A percentile compares a stretch with the other conserved stretches of the same genome.
These are phyloP conservation scores for Peronospora farinosa DNA, from an alignment of 352 stramenopile species.

Conservation along the genomic window DNA sequence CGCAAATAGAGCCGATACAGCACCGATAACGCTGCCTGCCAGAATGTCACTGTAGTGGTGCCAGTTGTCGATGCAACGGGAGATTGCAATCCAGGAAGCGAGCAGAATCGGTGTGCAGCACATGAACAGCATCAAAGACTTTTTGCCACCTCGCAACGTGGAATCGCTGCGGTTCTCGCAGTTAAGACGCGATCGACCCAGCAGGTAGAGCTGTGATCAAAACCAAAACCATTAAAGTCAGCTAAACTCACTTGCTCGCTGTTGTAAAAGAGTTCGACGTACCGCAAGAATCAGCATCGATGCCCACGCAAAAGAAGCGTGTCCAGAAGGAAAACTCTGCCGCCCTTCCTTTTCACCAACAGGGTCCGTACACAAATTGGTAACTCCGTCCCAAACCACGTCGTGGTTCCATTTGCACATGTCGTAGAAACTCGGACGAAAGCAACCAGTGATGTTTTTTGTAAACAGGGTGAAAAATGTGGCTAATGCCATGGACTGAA, in stretches of 20 bases:
- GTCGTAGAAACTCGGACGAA: conserved; percentile 75
- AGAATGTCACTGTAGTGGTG: conserved; percentile 78
- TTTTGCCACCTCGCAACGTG: conserved; percentile 43
- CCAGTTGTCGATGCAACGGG: conserved; percentile 80
- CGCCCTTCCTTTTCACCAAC: conserved; percentile 59
- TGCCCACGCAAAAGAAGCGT: conserved; percentile 65
- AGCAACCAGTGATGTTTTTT: conserved; percentile 73
- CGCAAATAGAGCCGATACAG: conserved; percentile 33
- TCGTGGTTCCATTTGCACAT: conserved; percentile 76
- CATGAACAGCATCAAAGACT: conserved; percentile 61
- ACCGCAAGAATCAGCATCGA: conserved; percentile 77
- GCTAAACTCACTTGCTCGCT: neutral
- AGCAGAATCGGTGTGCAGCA: conserved; percentile 56
- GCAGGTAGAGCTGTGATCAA: conserved; percentile 45
- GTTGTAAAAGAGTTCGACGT: conserved; percentile 3
- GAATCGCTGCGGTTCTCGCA: conserved; percentile 49
- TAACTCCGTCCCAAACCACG: conserved; percentile 63
- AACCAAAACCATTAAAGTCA: conserved; percentile 1
- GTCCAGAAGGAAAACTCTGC: conserved; percentile 78
- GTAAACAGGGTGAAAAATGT: conserved; percentile 66
- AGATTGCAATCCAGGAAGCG: conserved; percentile 63
- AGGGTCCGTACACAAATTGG: conserved; percentile 62
- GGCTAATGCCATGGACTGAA: conserved; percentile 43
- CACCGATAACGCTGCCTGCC: conserved; percentile 56
- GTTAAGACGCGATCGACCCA: conserved; percentile 65